Conservation (phyloP, 179 eudicot species). For the Beta corolliflora region DNA sequence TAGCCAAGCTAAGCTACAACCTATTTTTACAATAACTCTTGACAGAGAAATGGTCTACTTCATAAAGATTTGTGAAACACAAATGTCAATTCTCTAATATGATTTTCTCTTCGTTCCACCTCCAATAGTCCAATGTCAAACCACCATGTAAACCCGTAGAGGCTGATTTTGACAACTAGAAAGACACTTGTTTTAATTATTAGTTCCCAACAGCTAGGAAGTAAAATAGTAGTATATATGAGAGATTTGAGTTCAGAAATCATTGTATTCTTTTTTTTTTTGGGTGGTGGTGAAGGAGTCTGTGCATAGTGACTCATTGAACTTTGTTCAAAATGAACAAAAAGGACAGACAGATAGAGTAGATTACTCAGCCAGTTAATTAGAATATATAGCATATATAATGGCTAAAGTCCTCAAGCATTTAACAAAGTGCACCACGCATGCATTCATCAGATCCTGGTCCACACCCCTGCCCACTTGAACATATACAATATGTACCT, state of each 20-base stretch:
- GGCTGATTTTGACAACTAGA: neutral
- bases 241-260: neutral
- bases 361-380: neutral
- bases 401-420: neutral
- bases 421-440: slow-evolving; percentile 3
- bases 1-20: neutral
- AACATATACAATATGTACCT: slow-evolving; percentile 12
- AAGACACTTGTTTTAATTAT: neutral
- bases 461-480: neutral
- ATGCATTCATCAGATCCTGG: slow-evolving; percentile 1
- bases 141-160: neutral
- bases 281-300: neutral
- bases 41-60: neutral
- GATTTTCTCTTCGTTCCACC: neutral
- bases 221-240: neutral
- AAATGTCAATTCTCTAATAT: neutral
- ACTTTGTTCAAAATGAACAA: neutral
- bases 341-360: neutral
- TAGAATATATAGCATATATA: neutral
- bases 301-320: neutral
- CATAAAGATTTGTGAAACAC: too few relatives aligned
- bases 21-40: neutral
- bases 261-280: too few relatives aligned
- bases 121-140: neutral
- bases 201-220: slow-evolving; percentile 4